Base-by-base conservation (phyloP, 2,329 filamentous ascomycete genomes). In the Botryotinia narcissicola region DNA sequence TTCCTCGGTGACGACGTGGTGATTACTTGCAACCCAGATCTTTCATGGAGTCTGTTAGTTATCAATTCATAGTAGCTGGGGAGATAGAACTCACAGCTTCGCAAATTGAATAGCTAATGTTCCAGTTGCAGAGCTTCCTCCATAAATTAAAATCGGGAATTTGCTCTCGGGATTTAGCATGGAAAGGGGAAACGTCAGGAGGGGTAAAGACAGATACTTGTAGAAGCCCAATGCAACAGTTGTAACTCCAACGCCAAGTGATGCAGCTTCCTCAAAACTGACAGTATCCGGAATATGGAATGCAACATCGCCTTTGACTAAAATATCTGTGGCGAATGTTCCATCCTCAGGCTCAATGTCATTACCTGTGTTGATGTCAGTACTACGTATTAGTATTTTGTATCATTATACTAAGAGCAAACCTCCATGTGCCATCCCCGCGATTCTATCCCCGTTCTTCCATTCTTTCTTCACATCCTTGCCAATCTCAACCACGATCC, bases 241-340 rank as follows among this genome's bases (percentile, higher is more conserved):
- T 2, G 18, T 57, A 29, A 79, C 40, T 32, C 74, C 77, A 46
- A 37, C 48, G 14, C 68, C 63, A 7, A 79, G 59, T 1, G 79
- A 75, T 1, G 85, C 82, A 0, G 84, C 86, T 70, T 87, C 82
- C 72, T 84, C 83, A 71, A 85, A 82, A 64, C 78, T 84, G 32
- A 87, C 35, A 35, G 78, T 78, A 7, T 83, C 81, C 0, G 86
- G 86, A 29, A 85, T 83, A 68, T 82, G 82, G 54, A 85, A 78
- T 46, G 82, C 80, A 1, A 85, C 32, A 64, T 84, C 82, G 0
- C 80, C 83, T 76, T 84, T 84, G 5, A 77, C 70, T 3, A 75
- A 25, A 51, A 79, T 73, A 29, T 78, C 78, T 16, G 77, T 67
- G 12, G 77, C 77, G 44, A 79, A 79, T 25, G 75, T 70, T 46